Conservation (phyloP, 2,329 filamentous ascomycete species). For the Colletotrichum eleusines region DNA sequence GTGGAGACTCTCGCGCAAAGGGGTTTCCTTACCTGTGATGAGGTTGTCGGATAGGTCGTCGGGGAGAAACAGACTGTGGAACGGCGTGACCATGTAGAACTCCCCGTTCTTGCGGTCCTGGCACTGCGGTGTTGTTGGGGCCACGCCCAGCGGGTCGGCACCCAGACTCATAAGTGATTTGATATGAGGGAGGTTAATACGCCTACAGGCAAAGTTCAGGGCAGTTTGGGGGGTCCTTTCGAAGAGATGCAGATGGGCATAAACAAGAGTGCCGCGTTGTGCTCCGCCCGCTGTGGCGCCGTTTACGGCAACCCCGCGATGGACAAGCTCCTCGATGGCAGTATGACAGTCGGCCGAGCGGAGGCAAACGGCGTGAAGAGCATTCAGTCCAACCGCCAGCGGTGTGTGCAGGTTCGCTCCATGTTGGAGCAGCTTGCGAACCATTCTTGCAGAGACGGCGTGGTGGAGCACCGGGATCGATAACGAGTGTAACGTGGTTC, state of each 20-base stretch:
- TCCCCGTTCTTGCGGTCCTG: neutral
- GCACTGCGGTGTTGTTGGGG: neutral
- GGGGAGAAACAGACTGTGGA: conserved; percentile 30
- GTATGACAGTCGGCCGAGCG: conserved; percentile 10
- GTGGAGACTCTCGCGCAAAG: neutral
- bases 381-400: conserved; percentile 18
- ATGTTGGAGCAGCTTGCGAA: conserved; percentile 4
- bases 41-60: neutral
- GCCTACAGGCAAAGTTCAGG: conserved; percentile 24
- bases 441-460: conserved; percentile 15
- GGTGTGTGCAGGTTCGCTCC: conserved; percentile 13
- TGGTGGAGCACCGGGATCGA: conserved; percentile 17
- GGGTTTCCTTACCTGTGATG: neutral
- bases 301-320: neutral
- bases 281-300: conserved; percentile 13
- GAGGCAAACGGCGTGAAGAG: conserved; percentile 28
- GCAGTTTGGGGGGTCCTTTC: conserved; percentile 21
- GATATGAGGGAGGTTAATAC: conserved; percentile 16
- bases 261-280: neutral
- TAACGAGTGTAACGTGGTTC: neutral
- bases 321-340: conserved; percentile 22
- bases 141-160: conserved; percentile 7
- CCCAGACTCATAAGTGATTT: neutral
- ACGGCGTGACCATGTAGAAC: conserved; percentile 14
- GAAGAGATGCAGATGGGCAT: neutral